Conservation (phyloP, 2,329 filamentous ascomycete species). For the Knoxdaviesia proteae region DNA sequence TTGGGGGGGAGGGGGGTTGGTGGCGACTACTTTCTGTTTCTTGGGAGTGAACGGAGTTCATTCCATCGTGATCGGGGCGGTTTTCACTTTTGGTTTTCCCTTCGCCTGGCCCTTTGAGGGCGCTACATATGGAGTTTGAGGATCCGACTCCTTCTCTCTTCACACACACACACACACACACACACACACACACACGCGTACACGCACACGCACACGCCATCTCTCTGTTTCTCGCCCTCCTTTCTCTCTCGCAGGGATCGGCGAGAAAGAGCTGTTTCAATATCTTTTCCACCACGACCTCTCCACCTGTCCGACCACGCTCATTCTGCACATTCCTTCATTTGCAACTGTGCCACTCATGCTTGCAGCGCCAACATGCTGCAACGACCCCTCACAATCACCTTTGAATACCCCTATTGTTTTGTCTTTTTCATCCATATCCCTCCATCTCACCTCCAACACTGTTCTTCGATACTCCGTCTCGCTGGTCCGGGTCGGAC, state of each 20-base stretch:
- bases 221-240: no score
- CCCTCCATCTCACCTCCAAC: not conserved
- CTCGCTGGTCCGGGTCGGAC: no score
- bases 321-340: not conserved
- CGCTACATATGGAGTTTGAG: no score
- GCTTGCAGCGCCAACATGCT: not conserved
- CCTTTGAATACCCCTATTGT: not conserved
- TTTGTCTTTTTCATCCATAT: not conserved
- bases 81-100: not conserved
- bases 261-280: no score
- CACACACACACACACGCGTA: no score
- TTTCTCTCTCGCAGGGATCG: no score
- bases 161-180: no score
- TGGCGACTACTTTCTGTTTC: not conserved
- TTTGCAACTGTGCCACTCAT: not conserved
- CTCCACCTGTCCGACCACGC: no score
- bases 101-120: not conserved
- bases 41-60: not conserved
- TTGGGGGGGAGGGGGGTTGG: not conserved
- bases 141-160: no score
- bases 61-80: not conserved
- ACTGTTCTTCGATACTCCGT: no score
- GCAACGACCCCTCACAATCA: not conserved
- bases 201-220: no score
- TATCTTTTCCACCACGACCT: no score